These are phyloP conservation scores for Hypoxylon sp. DNA, from an alignment of 2,329 filamentous ascomycete species.

Conservation along the genomic window DNA sequence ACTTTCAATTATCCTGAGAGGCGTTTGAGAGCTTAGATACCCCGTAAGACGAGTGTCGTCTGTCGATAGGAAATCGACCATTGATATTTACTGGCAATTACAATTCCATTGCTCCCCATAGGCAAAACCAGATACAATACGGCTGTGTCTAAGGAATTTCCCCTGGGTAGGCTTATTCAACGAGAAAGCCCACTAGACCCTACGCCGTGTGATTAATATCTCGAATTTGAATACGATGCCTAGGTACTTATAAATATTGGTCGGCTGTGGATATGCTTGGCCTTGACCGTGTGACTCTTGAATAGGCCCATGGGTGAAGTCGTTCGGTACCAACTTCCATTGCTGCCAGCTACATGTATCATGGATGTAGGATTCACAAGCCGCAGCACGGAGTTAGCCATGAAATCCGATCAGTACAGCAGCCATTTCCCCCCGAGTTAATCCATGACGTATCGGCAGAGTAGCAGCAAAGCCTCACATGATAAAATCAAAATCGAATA, in stretches of 20 bases:
- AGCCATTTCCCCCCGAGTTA: neutral
- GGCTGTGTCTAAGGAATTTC: neutral
- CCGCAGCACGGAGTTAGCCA: constrained; percentile 2
- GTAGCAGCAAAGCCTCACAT: constrained; percentile 31
- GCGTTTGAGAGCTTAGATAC: constrained; percentile 24
- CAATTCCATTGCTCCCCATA: neutral
- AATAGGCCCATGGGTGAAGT: neutral
- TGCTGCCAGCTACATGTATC: neutral
- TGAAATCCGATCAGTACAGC: constrained; percentile 6
- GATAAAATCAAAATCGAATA: constrained; percentile 33
- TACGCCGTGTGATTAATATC: neutral
- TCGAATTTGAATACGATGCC: neutral
- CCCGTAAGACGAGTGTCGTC: neutral
- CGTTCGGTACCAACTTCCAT: neutral
- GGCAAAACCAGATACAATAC: neutral
- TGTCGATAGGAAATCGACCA: neutral
- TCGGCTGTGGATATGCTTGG: neutral
- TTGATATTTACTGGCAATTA: neutral
- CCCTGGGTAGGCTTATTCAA: neutral
- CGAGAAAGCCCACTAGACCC: neutral
- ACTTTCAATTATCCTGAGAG: constrained; percentile 3
- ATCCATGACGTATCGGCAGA: constrained; percentile 32
- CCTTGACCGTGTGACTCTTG: constrained; percentile 1
- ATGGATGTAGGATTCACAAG: neutral
- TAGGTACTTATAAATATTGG: neutral